phyloP scores from a whole-genome alignment of 305 asterid genomes.

The Fraxinus platypoda region DNA sequence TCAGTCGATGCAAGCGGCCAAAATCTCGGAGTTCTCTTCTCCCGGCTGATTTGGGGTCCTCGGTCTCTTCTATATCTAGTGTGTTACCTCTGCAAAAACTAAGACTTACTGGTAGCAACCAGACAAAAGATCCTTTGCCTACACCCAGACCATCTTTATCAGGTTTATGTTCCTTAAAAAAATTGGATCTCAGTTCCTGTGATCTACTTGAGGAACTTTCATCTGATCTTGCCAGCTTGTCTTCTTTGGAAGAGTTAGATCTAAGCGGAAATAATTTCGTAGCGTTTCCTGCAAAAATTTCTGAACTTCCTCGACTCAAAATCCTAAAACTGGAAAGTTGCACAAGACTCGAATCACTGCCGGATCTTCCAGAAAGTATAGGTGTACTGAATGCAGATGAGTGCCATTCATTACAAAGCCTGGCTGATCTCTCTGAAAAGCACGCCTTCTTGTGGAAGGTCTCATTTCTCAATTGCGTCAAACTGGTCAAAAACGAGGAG shows the following conservation, averaged over 20 bases:
- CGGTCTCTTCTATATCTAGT: background rate
- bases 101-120: background rate
- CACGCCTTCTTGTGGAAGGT: background rate
- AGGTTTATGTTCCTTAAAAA: slow-evolving; percentile 18
- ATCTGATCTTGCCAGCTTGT: slow-evolving; percentile 10
- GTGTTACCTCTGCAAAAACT: background rate
- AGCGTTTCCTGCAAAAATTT: background rate
- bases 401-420: background rate
- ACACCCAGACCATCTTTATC: background rate
- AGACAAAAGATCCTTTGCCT: slow-evolving; percentile 2
- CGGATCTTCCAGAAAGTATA: slow-evolving; percentile 21
- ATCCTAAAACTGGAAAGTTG: slow-evolving; percentile 14
- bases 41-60: background rate
- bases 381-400: slow-evolving; percentile 14
- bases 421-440: background rate
- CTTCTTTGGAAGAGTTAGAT: slow-evolving; percentile 16
- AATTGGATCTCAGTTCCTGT: slow-evolving; percentile 20
- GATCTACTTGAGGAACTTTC: slow-evolving; percentile 17
- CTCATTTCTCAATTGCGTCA: background rate
- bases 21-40: slow-evolving; percentile 9
- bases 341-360: slow-evolving; percentile 13
- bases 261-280: slow-evolving; percentile 10
- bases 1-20: slow-evolving; percentile 17
- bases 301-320: slow-evolving; percentile 8
- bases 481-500: background rate